Base-by-base conservation (phyloP, 83 land plant species). In the Picea mariana region DNA sequence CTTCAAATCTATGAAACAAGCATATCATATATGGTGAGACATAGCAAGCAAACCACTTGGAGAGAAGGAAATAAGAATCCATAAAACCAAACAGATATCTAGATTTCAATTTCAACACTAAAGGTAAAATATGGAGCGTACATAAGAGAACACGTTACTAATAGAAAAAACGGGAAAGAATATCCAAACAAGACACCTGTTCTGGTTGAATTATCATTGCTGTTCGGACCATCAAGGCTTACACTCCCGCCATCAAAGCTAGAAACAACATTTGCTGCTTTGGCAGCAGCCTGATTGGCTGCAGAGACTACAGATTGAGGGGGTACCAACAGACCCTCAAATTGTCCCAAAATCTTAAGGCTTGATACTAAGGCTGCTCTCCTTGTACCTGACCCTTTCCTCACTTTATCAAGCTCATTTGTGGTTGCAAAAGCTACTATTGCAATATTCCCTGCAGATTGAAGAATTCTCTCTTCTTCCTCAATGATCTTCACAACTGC, bases 311-410 rank as follows among this genome's bases (percentile, higher is more conserved):
- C 86, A 38, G 88, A 85, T 66, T 87, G 72, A 21, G 95, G 98
- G 63, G 97, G 91, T 49, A 80, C 83, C 69, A 95, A 62, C 1
- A 95, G 88, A n/a, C 83, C 86, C 58, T 92, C 85, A 79, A 94
- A 95, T 73, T 94, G 95, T 68, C 89, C 93, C 83, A 95, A 82
- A n/a, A 88, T 62, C 83, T 95, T 87, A 77, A 95, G 86, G 73
- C 93, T 87, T 21, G 93, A 92, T 59, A 84, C 80, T 68, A 94
- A 73, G 26, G 92, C 98, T 20, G 84, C 85, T 67, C 90, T 87
- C 44, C 81, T 89, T 60, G 79, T 78, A 61, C 67, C 80, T 40
- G 15, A 62, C 49, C 21, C 42, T 24, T 90, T 86, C 78, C 79
- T 82, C 34, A 88, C 89, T 63, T 83, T 86, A 60, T 82, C 86